These are phyloP conservation scores for Spathaspora passalidarum DNA, from an alignment of 805 yeast species.

Conservation along the genomic window DNA sequence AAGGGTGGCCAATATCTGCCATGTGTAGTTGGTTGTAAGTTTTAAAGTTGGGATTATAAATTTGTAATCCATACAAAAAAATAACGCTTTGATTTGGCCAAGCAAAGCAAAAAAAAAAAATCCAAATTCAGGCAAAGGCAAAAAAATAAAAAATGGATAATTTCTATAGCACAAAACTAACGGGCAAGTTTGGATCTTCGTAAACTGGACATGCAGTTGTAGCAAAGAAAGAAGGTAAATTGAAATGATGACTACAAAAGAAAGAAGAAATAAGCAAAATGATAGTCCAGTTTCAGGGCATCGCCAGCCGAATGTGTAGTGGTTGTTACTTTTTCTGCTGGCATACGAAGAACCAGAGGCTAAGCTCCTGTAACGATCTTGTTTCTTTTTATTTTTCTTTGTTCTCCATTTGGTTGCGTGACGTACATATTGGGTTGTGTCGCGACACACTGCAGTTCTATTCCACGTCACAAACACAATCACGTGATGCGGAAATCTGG, in stretches of 20 bases:
- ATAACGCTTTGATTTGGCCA: not conserved
- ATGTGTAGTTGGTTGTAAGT: not conserved
- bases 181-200: too few species aligned
- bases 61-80: not conserved
- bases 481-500: not conserved
- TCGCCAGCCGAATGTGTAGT: too few species aligned
- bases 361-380: too few species aligned
- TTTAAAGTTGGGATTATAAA: not conserved
- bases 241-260: not conserved
- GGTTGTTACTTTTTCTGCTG: too few species aligned
- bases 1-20: not conserved
- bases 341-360: too few species aligned
- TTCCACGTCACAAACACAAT: not conserved
- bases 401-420: not conserved
- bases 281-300: too few species aligned
- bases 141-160: not conserved
- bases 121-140: not conserved
- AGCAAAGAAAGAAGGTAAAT: too few species aligned
- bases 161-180: not conserved
- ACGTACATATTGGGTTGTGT: not conserved
- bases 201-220: too few species aligned
- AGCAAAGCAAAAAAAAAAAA: not conserved
- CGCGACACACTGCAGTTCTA: not conserved
- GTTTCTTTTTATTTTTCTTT: not conserved
- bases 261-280: too few species aligned